Base-by-base conservation (phyloP, 768 basidiomycete species). In the Chiua virens region DNA sequence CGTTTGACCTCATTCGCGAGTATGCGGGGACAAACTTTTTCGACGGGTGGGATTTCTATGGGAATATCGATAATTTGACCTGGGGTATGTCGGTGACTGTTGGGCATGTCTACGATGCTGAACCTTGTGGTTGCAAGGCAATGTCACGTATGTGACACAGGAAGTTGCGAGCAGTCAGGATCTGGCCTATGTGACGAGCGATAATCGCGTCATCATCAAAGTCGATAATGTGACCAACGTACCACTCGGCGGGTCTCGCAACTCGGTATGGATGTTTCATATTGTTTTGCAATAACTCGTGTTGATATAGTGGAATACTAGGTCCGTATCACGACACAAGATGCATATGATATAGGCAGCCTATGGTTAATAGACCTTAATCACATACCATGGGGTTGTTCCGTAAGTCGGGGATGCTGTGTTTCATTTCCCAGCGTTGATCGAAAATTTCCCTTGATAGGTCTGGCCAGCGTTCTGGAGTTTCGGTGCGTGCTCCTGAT, bases 201-300 rank as follows among this genome's bases (percentile, higher is more conserved):
- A 75, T 1, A 83, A 86, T 8, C 80, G 85, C 49, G 85, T 83
- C 6, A 76, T 93, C 54, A 72, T 93, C 43, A 82, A 78, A 59
- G 89, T 92, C 7, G 89, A 92, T 73, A 89, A 89, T 61, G 68
- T 70, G 8, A 81, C 81, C 11, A 75, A 75, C 40, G 77, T 89
- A 1, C 67, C 73, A 15, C 67, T 64, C 22, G 75, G 77, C 49
- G 60, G 79, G 39, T 76, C 81, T 54, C 72, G 89, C 37, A 80
- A 84, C 56, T 78, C 87, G 25, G 87, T 89, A 52, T 3, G 47
- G 4, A n/a, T 1, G 9, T 3, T 32, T 3, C 23, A 9, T 38
- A 39, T 21, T 23, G 25, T 35, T 7, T 22, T 17, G n/a, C 42
- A 22, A 25, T 0, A 18, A 14, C 1, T 23, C 3, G 38, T 23